Base-by-base conservation (phyloP, 2,329 filamentous ascomycete genomes). In the Sclerotinia borealis region DNA sequence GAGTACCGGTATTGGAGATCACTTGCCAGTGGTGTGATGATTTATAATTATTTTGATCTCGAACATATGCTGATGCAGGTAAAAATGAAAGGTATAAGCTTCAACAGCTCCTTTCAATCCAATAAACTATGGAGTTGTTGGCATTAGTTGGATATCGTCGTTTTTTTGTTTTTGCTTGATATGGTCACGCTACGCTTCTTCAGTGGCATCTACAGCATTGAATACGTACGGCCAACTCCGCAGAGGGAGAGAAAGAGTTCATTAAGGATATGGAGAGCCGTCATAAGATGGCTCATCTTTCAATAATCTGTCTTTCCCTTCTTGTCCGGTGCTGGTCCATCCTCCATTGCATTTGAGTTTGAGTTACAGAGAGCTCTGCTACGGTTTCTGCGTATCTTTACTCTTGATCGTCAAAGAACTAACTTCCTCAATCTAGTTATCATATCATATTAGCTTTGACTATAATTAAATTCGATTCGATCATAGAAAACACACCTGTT, bases 171-270 rank as follows among this genome's bases (percentile, higher is more conserved):
- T 50, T 22, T 31, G 48, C 15, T 50, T 31, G 13, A 31, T 31
- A 50, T 31, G 48, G 5, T 50, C 48, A n/a, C 15, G 10, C 48
- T 25, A 50, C 48, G 29, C 29, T 50, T 50, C 48, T 50, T 50
- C 48, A 13, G 48, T 19, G 19, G 48, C 48, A 9, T 50, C 48
- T n/a, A 39, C 79, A 0, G 83, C 84, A 71, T 88, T 82, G 64
- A 88, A 87, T 0, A 84, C 83, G 64, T 83, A 88, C 36, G 88
- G 66, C 81, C 84, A 87, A 0, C 81, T 80, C 70, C 87, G 85
- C 1, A 85, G 80, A 31, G 82, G 75, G 0, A 84, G 84, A 85
- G 80, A 31, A 82, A 75, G 0, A 84, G 84, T 68, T 85, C 87
- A 1, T 80, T 83, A 81, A 85, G 65, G 3, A 22, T 34, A 54